phyloP scores from a whole-genome alignment of 371 early-diverging fungal species.

The Mortierella sp. region DNA sequence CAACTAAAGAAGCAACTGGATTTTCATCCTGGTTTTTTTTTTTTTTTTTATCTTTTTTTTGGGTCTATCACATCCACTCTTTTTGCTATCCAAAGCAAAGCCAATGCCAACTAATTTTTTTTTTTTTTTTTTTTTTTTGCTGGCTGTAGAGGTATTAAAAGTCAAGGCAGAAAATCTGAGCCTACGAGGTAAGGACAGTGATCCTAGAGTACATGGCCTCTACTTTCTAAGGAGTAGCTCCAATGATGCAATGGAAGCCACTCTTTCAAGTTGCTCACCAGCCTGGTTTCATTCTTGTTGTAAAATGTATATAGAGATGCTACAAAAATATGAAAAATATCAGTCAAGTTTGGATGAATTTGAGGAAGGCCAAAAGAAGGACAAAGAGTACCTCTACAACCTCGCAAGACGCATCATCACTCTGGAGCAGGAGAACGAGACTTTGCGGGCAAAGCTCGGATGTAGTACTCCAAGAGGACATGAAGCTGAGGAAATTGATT shows the following conservation, averaged over 20 bases:
- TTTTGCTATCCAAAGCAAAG: background rate
- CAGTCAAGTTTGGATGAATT: slow-evolving; percentile 42
- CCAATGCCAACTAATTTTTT: background rate
- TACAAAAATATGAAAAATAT: slow-evolving; percentile 38
- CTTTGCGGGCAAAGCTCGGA: slow-evolving; percentile 27
- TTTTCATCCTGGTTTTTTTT: slow-evolving; percentile 43
- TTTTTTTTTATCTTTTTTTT: background rate
- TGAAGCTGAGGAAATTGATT: slow-evolving; percentile 34
- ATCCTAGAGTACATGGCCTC: too few relatives aligned
- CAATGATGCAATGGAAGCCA: too few relatives aligned
- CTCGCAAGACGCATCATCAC: slow-evolving; percentile 31
- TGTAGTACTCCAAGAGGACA: slow-evolving; percentile 19
- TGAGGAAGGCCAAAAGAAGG: slow-evolving; percentile 41
- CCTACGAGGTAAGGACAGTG: background rate
- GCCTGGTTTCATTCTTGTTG: background rate
- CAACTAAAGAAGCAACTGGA: slow-evolving; percentile 42
- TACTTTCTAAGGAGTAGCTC: too few relatives aligned
- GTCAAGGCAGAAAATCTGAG: slow-evolving; percentile 40
- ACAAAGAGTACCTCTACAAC: slow-evolving; percentile 41
- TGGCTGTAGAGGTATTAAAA: slow-evolving; percentile 38
- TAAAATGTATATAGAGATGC: too few relatives aligned
- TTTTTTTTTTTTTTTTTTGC: background rate
- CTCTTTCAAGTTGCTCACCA: background rate
- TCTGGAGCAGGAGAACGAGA: slow-evolving; percentile 33
- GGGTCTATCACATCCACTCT: background rate